phyloP scores from a whole-genome alignment of 1,139 yeast species.

The Candida tetrigidarum region DNA sequence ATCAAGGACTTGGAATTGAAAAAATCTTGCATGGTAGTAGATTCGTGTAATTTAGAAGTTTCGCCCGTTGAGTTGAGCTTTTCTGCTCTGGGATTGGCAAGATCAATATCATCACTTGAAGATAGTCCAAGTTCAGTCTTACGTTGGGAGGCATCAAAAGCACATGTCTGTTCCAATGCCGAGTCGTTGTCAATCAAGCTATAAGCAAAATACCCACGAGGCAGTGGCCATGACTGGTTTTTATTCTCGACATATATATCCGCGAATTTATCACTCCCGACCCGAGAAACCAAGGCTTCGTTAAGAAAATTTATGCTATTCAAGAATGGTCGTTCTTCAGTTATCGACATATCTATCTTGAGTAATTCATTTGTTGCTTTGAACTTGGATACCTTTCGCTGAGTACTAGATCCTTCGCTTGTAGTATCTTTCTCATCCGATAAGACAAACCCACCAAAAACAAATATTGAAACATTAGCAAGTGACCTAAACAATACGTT shows the following conservation, averaged over 20 bases:
- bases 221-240: conserved; percentile 34
- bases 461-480: conserved; percentile 29
- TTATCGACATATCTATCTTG: conserved; percentile 34
- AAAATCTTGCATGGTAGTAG: conserved; percentile 22
- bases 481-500: conserved; percentile 14
- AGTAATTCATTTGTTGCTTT: conserved; percentile 40
- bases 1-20: conserved; percentile 36
- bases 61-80: background rate
- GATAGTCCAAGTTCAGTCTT: conserved; percentile 1
- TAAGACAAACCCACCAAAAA: conserved; percentile 47
- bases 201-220: conserved; percentile 48
- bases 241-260: conserved; percentile 15
- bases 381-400: conserved; percentile 26
- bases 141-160: conserved; percentile 11
- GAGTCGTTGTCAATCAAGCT: conserved; percentile 28
- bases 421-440: conserved; percentile 8
- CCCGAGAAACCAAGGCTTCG: conserved; percentile 26
- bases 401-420: conserved; percentile 10
- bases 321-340: conserved; percentile 12
- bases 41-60: background rate
- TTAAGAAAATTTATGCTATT: conserved; percentile 21
- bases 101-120: background rate
- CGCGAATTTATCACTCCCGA: conserved; percentile 15
- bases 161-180: conserved; percentile 27
- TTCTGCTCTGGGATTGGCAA: background rate